Percentiles rank a stretch among this genome's conserved stretches.
phyloP scores from a whole-genome alignment of 2,329 filamentous ascomycete species.

The Hymenoscyphus infarciens region DNA sequence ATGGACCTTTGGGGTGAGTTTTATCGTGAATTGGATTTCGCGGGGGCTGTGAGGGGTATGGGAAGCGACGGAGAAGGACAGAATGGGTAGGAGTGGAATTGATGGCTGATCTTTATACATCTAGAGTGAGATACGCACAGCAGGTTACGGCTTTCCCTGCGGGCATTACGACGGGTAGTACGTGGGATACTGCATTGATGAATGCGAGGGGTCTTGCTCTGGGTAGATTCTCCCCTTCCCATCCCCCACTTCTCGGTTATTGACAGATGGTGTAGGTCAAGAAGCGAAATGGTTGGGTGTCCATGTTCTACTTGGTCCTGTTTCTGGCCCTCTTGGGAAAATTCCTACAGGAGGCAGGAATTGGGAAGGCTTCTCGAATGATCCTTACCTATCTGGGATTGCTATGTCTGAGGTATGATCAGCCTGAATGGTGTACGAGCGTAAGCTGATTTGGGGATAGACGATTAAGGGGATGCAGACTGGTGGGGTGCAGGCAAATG shows the following conservation, averaged over 20 bases:
- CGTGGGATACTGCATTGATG: constrained; percentile 76
- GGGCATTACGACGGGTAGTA: constrained; percentile 73
- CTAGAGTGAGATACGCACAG: constrained; percentile 60
- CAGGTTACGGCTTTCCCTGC: constrained; percentile 75
- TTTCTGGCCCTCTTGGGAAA: constrained; percentile 71
- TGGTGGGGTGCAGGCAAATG: constrained; percentile 48
- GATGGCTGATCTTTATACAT: neutral
- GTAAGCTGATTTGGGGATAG: constrained; percentile 35
- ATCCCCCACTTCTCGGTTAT: neutral
- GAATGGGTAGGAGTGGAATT: neutral
- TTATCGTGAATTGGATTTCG: neutral
- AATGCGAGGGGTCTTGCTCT: constrained; percentile 65
- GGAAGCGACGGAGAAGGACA: neutral
- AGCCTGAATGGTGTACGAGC: neutral
- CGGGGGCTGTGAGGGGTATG: no score
- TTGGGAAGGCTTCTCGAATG: constrained; percentile 79
- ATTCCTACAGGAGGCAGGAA: constrained; percentile 66
- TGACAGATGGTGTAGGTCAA: constrained; percentile 41
- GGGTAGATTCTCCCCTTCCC: constrained; percentile 42
- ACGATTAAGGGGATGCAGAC: constrained; percentile 57
- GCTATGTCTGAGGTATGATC: constrained; percentile 48
- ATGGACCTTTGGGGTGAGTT: constrained; percentile 65
- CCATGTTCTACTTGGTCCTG: constrained; percentile 71
- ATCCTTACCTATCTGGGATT: constrained; percentile 70
- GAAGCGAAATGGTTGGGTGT: constrained; percentile 70